phyloP scores from a whole-genome alignment of 108 stramenopile species.

The Fistulifera pelliculosa region DNA sequence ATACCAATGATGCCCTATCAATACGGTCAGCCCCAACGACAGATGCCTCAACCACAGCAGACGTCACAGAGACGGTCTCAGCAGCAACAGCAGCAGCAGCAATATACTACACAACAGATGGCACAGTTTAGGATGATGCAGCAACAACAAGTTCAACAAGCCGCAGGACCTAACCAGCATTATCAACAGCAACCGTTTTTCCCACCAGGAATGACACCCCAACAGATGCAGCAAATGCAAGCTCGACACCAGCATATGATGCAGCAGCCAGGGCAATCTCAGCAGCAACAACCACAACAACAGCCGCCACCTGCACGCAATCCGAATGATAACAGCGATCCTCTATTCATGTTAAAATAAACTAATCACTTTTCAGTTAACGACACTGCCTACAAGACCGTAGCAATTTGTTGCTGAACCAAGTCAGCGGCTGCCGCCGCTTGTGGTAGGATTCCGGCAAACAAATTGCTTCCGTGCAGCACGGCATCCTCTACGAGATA shows the following conservation, averaged over 20 bases:
- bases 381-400: constrained; percentile 1
- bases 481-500: constrained; percentile 71
- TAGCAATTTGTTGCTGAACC: constrained; percentile 6
- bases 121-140: neutral
- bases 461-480: constrained; percentile 38
- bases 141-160: neutral
- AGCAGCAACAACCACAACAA: constrained; percentile 4
- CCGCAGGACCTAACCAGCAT: neutral
- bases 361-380: no score
- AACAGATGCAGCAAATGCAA: constrained; percentile 1
- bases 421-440: constrained; percentile 20
- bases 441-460: constrained; percentile 25
- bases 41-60: no score
- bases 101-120: neutral
- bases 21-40: no score
- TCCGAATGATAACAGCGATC: neutral
- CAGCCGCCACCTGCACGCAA: neutral
- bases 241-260: neutral
- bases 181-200: neutral
- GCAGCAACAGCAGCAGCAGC: neutral
- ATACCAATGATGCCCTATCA: no score
- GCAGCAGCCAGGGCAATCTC: neutral
- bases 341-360: no score
- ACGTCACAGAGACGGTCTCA: neutral
- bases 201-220: neutral